Conservation (phyloP, 116 monocot species). For the Cymodocea nodosa region DNA sequence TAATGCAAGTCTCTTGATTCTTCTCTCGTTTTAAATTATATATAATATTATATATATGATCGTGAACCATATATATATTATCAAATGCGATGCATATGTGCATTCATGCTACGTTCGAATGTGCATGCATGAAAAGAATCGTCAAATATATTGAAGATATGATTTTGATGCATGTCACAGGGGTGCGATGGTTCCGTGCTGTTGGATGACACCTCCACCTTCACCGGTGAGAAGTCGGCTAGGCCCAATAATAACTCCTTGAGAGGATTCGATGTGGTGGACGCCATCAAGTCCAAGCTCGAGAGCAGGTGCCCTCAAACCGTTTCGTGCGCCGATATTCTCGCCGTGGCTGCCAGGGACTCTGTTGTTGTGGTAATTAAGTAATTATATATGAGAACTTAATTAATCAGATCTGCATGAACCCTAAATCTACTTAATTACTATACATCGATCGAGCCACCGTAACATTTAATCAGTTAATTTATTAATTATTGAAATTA, state of each 20-base stretch:
- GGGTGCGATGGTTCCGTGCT: slow-evolving; percentile 61
- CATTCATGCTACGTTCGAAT: too few relatives aligned
- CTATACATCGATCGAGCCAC: background rate
- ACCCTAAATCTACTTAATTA: too few relatives aligned
- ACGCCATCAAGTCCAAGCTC: slow-evolving; percentile 39
- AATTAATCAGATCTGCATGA: background rate
- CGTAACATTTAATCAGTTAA: too few relatives aligned
- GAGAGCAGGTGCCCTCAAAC: slow-evolving; percentile 30
- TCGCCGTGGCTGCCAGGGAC: slow-evolving; percentile 47
- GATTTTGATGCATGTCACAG: too few relatives aligned
- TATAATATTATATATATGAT: background rate
- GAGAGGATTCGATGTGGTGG: slow-evolving; percentile 46
- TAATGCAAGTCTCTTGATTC: background rate
- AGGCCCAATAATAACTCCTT: slow-evolving; percentile 34
- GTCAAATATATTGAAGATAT: too few relatives aligned
- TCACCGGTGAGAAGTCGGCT: slow-evolving; percentile 53
- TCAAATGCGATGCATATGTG: background rate
- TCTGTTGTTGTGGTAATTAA: slow-evolving; percentile 30
- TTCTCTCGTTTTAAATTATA: background rate
- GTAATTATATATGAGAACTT: too few relatives aligned
- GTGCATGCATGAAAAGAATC: background rate
- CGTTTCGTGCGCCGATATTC: slow-evolving; percentile 64
- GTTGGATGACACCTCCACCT: slow-evolving; percentile 37
- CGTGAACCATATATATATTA: background rate
- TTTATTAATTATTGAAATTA: too few relatives aligned